phyloP scores from a whole-genome alignment of 2,329 filamentous ascomycete genomes.

The Didymella arachidicola region DNA sequence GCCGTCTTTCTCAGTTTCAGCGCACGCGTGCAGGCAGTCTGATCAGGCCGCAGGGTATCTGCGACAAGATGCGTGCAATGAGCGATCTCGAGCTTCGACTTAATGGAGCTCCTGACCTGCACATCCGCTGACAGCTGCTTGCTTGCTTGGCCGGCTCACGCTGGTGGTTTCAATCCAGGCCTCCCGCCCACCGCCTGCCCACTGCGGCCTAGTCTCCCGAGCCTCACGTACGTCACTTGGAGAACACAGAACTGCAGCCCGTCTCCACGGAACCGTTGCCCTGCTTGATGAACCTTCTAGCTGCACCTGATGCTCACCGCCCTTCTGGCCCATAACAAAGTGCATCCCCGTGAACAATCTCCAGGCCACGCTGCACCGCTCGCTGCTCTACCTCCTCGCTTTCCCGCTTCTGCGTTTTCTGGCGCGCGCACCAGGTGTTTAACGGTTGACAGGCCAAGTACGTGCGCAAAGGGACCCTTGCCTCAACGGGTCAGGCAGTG shows the following conservation, averaged over 20 bases:
- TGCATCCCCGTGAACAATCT: conserved; percentile 6
- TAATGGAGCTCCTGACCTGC: conserved; percentile 20
- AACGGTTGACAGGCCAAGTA: not conserved
- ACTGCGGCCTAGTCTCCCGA: conserved; percentile 8
- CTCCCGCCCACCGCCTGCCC: conserved; percentile 6
- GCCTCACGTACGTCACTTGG: conserved; percentile 18
- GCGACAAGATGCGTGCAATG: conserved; percentile 1
- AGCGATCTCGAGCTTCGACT: conserved; percentile 3
- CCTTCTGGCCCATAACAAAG: conserved; percentile 11
- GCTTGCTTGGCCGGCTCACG: conserved; percentile 1
- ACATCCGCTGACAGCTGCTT: conserved; percentile 7
- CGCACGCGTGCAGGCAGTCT: conserved; percentile 13
- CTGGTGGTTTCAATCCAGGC: not conserved
- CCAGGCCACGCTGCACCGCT: not conserved
- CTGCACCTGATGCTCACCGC: conserved; percentile 17
- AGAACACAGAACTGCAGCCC: conserved; percentile 8
- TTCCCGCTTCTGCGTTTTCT: not conserved
- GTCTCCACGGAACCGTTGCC: conserved; percentile 18
- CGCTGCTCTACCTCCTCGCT: conserved; percentile 1
- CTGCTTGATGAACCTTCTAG: conserved; percentile 13
- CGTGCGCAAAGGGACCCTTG: conserved; percentile 14
- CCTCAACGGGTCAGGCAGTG: conserved; percentile 12
- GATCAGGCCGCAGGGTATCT: not conserved
- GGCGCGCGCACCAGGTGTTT: conserved; percentile 5
- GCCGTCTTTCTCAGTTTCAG: conserved; percentile 1